phyloP scores from a whole-genome alignment of 2,329 filamentous ascomycete species.

The Myriosclerotinia duriaeana region DNA sequence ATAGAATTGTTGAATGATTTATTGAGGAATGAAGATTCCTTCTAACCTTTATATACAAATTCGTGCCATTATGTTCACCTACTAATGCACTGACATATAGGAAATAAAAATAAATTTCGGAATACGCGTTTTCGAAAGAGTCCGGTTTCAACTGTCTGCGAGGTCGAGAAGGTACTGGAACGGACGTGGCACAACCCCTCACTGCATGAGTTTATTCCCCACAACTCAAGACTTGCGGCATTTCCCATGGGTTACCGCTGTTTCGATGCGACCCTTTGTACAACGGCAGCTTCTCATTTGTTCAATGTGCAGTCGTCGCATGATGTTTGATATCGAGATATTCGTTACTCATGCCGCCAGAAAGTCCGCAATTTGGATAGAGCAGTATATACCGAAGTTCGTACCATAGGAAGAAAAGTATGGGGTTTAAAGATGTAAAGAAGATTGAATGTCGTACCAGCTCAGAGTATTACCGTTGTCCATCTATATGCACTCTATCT shows the following conservation, averaged over 20 bases:
- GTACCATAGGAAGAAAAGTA: too few species aligned
- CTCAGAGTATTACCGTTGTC: too few species aligned
- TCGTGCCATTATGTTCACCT: background rate
- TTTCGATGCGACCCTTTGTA: background rate
- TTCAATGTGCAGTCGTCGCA: background rate
- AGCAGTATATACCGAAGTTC: too few species aligned
- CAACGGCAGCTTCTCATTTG: background rate
- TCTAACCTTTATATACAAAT: slow-evolving; percentile 11
- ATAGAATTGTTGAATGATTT: background rate
- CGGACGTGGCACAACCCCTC: slow-evolving; percentile 6
- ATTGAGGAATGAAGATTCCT: background rate
- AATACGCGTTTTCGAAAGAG: background rate
- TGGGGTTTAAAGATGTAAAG: too few species aligned
- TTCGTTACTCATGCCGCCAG: background rate
- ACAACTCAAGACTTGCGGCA: background rate
- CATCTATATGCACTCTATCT: too few species aligned
- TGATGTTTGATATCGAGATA: background rate
- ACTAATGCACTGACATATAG: background rate
- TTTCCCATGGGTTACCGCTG: background rate
- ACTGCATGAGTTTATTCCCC: background rate
- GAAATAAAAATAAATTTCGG: background rate
- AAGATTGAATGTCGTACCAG: too few species aligned
- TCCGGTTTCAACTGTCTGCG: background rate
- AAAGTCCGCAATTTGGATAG: too few species aligned
- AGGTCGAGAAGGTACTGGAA: background rate